phyloP scores from a whole-genome alignment of 768 basidiomycete species.

The Boletales sp. region DNA sequence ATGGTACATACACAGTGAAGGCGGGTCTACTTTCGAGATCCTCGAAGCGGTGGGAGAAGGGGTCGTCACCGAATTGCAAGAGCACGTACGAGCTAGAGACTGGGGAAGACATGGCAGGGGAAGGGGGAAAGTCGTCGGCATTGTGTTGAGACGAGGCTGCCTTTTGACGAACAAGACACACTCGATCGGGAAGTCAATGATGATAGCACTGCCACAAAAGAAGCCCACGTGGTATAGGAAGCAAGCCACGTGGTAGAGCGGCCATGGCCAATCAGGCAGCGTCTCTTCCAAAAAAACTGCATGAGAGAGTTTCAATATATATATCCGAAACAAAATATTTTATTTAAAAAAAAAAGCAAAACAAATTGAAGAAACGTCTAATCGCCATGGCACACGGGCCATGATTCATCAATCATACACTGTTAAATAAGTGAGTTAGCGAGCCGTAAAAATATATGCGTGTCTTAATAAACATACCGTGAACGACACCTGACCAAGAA shows the following conservation, averaged over 20 bases:
- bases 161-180: conserved; percentile 38
- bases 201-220: conserved; percentile 27
- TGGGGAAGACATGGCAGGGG: conserved; percentile 16
- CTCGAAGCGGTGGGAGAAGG: conserved; percentile 56
- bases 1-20: conserved; percentile 69
- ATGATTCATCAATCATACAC: conserved; percentile 35
- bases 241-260: conserved; percentile 31
- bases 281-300: not conserved
- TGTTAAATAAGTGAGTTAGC: conserved; percentile 21
- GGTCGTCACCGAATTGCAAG: conserved; percentile 63
- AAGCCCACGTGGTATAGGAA: conserved; percentile 30
- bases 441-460: not conserved
- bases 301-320: conserved; percentile 11
- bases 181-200: conserved; percentile 38
- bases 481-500: conserved; percentile 40
- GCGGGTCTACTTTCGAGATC: conserved; percentile 62
- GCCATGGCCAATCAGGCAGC: too few relatives aligned
- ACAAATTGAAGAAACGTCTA: not conserved
- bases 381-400: not conserved
- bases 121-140: conserved; percentile 7
- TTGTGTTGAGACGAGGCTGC: conserved; percentile 12
- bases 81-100: conserved; percentile 47
- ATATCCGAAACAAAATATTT: not conserved
- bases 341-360: not conserved
- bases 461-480: conserved; percentile 33